Percentiles rank a stretch among this genome's conserved stretches.
Conservation (phyloP, 2,329 filamentous ascomycete species). For the Botrytis sinoallii region DNA sequence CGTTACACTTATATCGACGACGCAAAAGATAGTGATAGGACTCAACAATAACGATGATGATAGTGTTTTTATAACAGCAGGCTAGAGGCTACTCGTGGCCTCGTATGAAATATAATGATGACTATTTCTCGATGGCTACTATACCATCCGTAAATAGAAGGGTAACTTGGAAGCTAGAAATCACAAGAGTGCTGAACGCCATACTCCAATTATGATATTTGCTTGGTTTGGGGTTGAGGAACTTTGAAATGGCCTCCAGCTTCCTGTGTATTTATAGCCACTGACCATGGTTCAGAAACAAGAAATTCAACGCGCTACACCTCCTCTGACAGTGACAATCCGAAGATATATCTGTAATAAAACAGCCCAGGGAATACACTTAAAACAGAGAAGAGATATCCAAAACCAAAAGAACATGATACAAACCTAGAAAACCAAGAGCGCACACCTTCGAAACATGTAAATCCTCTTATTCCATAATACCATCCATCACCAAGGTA, state of each 20-base stretch:
- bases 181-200: not conserved
- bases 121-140: not conserved
- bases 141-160: not conserved
- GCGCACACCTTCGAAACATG: fast-evolving
- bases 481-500: too few species aligned
- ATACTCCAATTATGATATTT: not conserved
- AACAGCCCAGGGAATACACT: fast-evolving
- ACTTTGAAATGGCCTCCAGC: too few species aligned
- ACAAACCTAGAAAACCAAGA: not conserved
- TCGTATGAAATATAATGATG: not conserved
- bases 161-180: not conserved
- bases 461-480: too few species aligned
- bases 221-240: not conserved
- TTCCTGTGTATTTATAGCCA: not conserved
- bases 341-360: not conserved
- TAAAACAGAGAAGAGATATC: not conserved
- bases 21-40: not conserved
- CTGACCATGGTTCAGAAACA: not conserved
- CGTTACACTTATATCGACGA: too few species aligned
- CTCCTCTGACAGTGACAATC: not conserved
- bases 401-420: not conserved
- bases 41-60: not conserved
- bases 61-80: too few species aligned
- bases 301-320: not conserved
- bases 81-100: not conserved